Base-by-base conservation (phyloP, 1,284 basidiomycete species). In the Trichosporon sp. region DNA sequence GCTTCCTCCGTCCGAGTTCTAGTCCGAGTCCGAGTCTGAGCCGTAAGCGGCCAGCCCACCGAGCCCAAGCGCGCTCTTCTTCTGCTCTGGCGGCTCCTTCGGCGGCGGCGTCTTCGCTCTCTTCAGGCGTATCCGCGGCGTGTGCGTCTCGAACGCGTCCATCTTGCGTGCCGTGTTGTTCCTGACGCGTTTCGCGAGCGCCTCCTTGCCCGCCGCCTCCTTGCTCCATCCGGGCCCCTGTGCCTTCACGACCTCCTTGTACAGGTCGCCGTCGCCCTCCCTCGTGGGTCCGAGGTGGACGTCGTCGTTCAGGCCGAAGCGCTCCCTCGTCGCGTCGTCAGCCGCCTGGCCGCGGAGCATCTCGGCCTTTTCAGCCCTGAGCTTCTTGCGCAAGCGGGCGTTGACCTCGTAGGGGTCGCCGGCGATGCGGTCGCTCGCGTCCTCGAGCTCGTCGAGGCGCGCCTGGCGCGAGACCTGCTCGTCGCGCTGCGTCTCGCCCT, bases 401-500 rank as follows among this genome's bases (percentile, higher is more conserved):
- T 93, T 96, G 23, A 91, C 87, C 0, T 87, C 73, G 78, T 95
- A 98, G 0, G 96, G 96, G 82, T 98, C 95, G 1, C 88, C 81
- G 74, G 91, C 92, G 72, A 89, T 89, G 23, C 88, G 87, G 66
- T 91, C 89, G 2, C 91, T 91, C 1, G 88, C 85, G 13, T 87
- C 84, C 76, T 92, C 89, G 13, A 99, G 85, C 8, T 91, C 88
- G 74, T 91, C 89, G 9, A 98, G 83, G 0, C 94, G 90, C 6
- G 89, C 86, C 72, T 89, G 88, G 5, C 92, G 89, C 68, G 88
- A 88, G 62, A 88, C 88, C 47, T 90, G 86, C 72, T 88, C 86
- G n/a, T 87, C 86, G 75, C 92, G 88, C 2, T 93, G 91, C 23
- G 88, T 88, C 0, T 90, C 90, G 1, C 90, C 89, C 84, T 96